A percentile compares a stretch with the other conserved stretches of the same genome.
Conservation (phyloP, 108 stramenopile genomes). For the Parmales sp. region DNA sequence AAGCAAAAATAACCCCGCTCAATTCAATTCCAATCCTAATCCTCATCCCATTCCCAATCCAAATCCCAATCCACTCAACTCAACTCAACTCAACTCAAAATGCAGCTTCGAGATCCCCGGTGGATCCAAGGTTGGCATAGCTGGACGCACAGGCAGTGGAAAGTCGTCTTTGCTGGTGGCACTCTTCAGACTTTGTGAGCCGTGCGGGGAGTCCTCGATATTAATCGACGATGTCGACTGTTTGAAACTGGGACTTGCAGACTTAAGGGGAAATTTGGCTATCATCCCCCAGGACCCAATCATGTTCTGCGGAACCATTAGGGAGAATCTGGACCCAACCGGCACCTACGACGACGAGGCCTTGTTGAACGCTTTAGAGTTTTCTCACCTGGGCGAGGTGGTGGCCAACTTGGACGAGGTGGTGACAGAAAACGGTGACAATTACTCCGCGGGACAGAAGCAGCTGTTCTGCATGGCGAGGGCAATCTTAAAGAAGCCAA, state of each 20-base stretch:
- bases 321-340: constrained; percentile 43
- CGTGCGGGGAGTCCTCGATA: constrained; percentile 51
- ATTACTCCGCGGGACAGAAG: constrained; percentile 81
- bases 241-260: constrained; percentile 60
- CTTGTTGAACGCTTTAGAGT: constrained; percentile 14
- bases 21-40: too few species aligned
- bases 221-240: constrained; percentile 79
- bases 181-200: constrained; percentile 80
- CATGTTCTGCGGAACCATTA: constrained; percentile 41
- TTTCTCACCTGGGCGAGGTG: background rate
- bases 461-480: constrained; percentile 91
- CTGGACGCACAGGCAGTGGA: constrained; percentile 67
- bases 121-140: constrained; percentile 77
- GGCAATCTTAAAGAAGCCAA: constrained; percentile 64
- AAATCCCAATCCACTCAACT: too few species aligned
- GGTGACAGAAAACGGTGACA: constrained; percentile 81
- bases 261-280: constrained; percentile 65
- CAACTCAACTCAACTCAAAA: too few species aligned
- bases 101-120: constrained; percentile 62
- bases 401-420: constrained; percentile 13
- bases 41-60: too few species aligned
- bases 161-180: constrained; percentile 56
- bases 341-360: constrained; percentile 21
- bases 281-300: constrained; percentile 72
- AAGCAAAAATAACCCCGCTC: too few species aligned